A percentile compares a stretch with the other conserved stretches of the same genome.
phyloP scores from a whole-genome alignment of 2,329 filamentous ascomycete species.

The Cladosporium sp. region DNA sequence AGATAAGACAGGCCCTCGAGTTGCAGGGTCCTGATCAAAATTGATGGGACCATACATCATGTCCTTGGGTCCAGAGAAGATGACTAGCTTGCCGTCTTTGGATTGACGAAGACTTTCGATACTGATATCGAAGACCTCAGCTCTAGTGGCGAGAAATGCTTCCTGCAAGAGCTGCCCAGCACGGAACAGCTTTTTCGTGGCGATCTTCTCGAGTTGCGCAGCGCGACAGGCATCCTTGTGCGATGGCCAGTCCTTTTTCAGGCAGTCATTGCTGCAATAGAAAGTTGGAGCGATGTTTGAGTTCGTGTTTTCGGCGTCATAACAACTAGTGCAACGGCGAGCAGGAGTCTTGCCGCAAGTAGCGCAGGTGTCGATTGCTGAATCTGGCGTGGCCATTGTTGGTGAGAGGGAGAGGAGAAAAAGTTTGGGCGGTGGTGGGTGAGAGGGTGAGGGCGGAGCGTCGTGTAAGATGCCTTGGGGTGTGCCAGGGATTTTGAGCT shows the following conservation, averaged over 20 bases:
- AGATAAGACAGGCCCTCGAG: background rate
- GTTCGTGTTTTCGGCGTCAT: background rate
- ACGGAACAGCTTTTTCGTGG: slow-evolving; percentile 17
- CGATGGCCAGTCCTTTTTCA: slow-evolving; percentile 5
- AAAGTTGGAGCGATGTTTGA: background rate
- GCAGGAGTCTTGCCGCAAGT: slow-evolving; percentile 1
- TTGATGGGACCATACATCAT: too few relatives aligned
- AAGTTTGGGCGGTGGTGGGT: too few relatives aligned
- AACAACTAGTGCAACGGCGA: slow-evolving; percentile 1
- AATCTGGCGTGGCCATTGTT: too few relatives aligned
- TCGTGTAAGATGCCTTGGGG: too few relatives aligned
- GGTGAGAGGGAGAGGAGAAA: too few relatives aligned
- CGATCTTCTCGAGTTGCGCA: background rate
- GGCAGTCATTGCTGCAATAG: slow-evolving; percentile 17
- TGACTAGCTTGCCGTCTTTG: background rate
- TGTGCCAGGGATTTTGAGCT: too few relatives aligned
- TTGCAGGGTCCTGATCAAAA: too few relatives aligned
- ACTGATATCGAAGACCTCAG: slow-evolving; percentile 13
- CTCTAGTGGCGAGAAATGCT: slow-evolving; percentile 14
- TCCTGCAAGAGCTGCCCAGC: slow-evolving; percentile 18
- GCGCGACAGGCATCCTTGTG: slow-evolving; percentile 13
- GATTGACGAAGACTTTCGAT: slow-evolving; percentile 6
- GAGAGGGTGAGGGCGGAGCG: too few relatives aligned
- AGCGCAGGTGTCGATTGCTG: background rate
- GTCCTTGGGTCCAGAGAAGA: background rate